phyloP scores from a whole-genome alignment of 140 eudicot species.

The Stevia rebaudiana region DNA sequence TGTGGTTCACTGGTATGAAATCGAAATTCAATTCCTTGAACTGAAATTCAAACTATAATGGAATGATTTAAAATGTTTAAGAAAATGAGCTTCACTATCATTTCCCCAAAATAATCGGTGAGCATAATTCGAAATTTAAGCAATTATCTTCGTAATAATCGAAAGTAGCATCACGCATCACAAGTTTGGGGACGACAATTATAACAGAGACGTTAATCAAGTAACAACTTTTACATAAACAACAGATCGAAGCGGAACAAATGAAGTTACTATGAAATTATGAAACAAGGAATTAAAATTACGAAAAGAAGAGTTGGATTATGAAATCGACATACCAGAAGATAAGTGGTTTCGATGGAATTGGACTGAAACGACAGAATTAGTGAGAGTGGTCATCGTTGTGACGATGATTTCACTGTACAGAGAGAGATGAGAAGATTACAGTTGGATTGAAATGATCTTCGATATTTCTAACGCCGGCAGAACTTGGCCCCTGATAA shows the following conservation, averaged over 20 bases:
- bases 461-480: background rate
- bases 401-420: conserved; percentile 2
- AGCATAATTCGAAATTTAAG: background rate
- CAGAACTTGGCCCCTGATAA: too few species aligned
- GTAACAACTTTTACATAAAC: background rate
- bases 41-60: background rate
- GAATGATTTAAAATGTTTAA: background rate
- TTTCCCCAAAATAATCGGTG: background rate
- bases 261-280: conserved; percentile 1
- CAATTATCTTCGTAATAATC: conserved; percentile 5
- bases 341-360: conserved; percentile 29
- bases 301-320: background rate
- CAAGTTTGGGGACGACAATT: background rate
- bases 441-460: conserved; percentile 8
- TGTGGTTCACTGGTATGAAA: background rate
- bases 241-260: background rate
- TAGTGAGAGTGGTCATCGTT: conserved; percentile 37
- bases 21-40: background rate
- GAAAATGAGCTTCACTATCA: conserved; percentile 1
- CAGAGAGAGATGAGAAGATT: conserved; percentile 1
- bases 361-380: conserved; percentile 31
- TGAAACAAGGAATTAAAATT: background rate
- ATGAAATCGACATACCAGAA: conserved; percentile 31
- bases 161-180: background rate
- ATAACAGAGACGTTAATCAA: conserved; percentile 9